phyloP scores from a whole-genome alignment of 2,329 filamentous ascomycete genomes.

The Penicillium sp. region DNA sequence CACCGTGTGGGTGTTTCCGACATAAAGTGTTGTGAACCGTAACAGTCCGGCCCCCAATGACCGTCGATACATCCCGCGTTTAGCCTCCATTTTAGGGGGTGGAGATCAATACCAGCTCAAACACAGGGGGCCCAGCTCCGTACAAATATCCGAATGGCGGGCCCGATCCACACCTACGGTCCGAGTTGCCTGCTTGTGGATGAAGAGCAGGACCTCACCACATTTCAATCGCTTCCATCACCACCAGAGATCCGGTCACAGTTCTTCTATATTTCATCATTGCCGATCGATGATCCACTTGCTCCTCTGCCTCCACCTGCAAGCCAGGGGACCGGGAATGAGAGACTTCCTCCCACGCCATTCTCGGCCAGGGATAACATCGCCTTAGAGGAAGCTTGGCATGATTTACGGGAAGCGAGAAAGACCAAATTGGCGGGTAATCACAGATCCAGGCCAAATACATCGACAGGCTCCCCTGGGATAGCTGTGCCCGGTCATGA shows the following conservation, averaged over 20 bases:
- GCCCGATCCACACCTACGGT: constrained; percentile 59
- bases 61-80: constrained; percentile 8
- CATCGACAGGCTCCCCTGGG: constrained; percentile 14
- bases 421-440: constrained; percentile 13
- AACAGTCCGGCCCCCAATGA: constrained; percentile 16
- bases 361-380: constrained; percentile 79
- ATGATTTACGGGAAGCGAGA: constrained; percentile 49
- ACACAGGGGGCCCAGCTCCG: not conserved
- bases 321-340: constrained; percentile 47
- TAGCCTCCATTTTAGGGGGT: constrained; percentile 4
- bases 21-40: constrained; percentile 1
- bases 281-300: constrained; percentile 87
- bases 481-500: constrained; percentile 30
- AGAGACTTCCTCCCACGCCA: constrained; percentile 67
- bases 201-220: constrained; percentile 34
- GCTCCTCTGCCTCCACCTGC: constrained; percentile 62
- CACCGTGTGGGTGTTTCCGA: constrained; percentile 8
- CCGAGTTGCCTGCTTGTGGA: constrained; percentile 55
- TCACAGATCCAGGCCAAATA: constrained; percentile 8
- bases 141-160: constrained; percentile 35
- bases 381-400: constrained; percentile 76
- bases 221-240: constrained; percentile 43
- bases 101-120: constrained; percentile 4
- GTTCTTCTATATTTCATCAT: constrained; percentile 81
- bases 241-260: constrained; percentile 64